phyloP scores from a whole-genome alignment of 192 early-diverging fungal genomes.

The Oehlia diaphana region DNA sequence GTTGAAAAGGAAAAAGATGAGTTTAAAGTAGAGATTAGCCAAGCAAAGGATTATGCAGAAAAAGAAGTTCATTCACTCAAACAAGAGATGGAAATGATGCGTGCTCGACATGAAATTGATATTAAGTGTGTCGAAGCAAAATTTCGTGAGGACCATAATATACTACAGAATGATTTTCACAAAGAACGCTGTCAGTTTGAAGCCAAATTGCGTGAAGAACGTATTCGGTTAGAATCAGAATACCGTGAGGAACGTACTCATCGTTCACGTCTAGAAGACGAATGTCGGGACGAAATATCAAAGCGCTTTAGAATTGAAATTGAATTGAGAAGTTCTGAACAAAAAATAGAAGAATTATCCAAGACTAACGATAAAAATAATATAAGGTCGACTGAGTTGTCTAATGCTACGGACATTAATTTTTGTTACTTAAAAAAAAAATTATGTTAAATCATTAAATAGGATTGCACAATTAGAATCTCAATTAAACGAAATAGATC shows the following conservation, averaged over 20 bases:
- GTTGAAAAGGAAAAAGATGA: background rate
- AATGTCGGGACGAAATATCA: conserved; percentile 13
- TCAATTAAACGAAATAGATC: background rate
- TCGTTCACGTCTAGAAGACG: conserved; percentile 5
- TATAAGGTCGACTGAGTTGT: background rate
- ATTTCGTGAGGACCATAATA: background rate
- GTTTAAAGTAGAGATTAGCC: background rate
- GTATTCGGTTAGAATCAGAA: conserved; percentile 7
- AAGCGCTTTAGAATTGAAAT: conserved; percentile 4
- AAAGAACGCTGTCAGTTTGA: conserved; percentile 4
- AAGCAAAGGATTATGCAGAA: background rate
- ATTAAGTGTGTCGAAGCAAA: background rate
- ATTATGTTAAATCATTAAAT: background rate
- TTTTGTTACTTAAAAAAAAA: no score
- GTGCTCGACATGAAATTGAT: background rate
- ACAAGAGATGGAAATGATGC: conserved; percentile 1
- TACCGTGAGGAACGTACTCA: conserved; percentile 2
- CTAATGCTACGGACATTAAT: background rate
- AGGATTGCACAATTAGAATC: conserved; percentile 19
- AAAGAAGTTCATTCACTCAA: background rate
- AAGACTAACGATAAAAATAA: background rate
- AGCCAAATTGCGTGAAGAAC: background rate
- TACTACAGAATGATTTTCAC: conserved; percentile 4
- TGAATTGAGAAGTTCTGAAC: conserved; percentile 2
- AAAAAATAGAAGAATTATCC: conserved; percentile 19